A percentile compares a stretch with the other conserved stretches of the same genome.
Conservation (phyloP, 108 stramenopile species). For the Chaetoceros muelleri region DNA sequence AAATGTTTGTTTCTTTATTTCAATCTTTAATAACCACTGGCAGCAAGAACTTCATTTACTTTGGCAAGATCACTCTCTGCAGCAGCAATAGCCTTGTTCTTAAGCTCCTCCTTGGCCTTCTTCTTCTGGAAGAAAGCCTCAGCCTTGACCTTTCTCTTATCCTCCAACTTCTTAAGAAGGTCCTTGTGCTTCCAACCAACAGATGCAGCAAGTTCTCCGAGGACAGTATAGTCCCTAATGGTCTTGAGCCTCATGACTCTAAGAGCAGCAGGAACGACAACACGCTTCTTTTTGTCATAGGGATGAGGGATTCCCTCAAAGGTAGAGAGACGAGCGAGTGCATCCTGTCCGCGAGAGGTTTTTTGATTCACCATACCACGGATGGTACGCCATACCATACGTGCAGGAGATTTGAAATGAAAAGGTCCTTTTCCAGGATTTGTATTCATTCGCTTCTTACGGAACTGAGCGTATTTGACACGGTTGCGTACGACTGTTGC, state of each 20-base stretch:
- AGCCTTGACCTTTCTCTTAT: constrained; percentile 88
- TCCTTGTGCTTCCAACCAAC: constrained; percentile 99
- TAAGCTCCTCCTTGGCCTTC: constrained; percentile 69
- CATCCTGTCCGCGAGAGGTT: constrained; percentile 91
- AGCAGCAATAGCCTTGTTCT: constrained; percentile 69
- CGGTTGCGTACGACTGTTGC: constrained; percentile 85
- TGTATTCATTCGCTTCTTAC: constrained; percentile 95
- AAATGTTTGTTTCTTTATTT: constrained; percentile 10
- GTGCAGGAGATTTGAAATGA: constrained; percentile 95
- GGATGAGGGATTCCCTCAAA: constrained; percentile 99
- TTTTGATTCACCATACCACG: constrained; percentile 99
- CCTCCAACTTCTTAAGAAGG: constrained; percentile 82
- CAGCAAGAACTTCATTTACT: constrained; percentile 79
- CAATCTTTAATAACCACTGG: constrained; percentile 62
- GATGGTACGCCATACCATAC: constrained; percentile 97
- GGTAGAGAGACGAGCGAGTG: constrained; percentile 87
- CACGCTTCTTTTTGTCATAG: constrained; percentile 97
- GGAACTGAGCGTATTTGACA: constrained; percentile 96
- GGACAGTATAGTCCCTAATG: constrained; percentile 84
- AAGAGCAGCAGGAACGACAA: constrained; percentile 97
- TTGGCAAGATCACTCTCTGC: constrained; percentile 66
- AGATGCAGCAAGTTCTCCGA: constrained; percentile 84
- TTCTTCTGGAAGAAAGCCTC: constrained; percentile 93
- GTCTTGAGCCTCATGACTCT: constrained; percentile 88
- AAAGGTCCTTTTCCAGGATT: constrained; percentile 93